A percentile compares a stretch with the other conserved stretches of the same genome.
Evolutionary conservation across 148 eudicot genomes (phyloP).

Genomic region (Nepenthes gracilis): DNA sequence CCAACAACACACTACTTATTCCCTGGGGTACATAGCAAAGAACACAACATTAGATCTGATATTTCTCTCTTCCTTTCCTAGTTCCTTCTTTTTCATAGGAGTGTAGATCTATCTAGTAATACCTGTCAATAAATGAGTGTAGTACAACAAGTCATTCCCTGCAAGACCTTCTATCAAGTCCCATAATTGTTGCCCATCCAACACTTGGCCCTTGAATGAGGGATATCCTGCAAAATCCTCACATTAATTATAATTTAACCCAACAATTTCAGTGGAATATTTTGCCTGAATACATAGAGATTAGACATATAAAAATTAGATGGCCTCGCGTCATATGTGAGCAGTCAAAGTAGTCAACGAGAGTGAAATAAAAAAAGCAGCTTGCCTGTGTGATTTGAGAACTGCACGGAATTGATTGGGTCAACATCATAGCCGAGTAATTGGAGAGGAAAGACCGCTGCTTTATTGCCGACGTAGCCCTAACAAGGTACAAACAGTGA

Average conservation of each 20-base stretch:
- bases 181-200: constrained; percentile 83
- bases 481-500: constrained; percentile 12
- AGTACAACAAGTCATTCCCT: constrained; percentile 71
- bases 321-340: constrained; percentile 13
- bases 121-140: constrained; percentile 97
- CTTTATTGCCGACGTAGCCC: constrained; percentile 98
- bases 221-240: constrained; percentile 74
- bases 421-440: constrained; percentile 92
- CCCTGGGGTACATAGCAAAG: not conserved
- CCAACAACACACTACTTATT: not conserved
- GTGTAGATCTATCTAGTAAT: constrained; percentile 4
- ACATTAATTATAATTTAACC: constrained; percentile 6
- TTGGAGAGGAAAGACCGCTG: constrained; percentile 97
- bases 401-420: constrained; percentile 93
- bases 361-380: constrained; percentile 19
- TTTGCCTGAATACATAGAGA: constrained; percentile 7
- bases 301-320: constrained; percentile 8
- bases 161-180: constrained; percentile 86
- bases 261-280: not conserved
- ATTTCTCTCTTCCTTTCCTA: not conserved
- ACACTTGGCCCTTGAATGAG: constrained; percentile 86
- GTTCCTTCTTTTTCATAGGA: not conserved
- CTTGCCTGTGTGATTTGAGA: constrained; percentile 99
- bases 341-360: constrained; percentile 7
- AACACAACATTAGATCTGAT: not conserved